These are phyloP conservation scores for Aphanomyces cochlioides DNA, from an alignment of 352 stramenopile genomes.

Conservation along the genomic window DNA sequence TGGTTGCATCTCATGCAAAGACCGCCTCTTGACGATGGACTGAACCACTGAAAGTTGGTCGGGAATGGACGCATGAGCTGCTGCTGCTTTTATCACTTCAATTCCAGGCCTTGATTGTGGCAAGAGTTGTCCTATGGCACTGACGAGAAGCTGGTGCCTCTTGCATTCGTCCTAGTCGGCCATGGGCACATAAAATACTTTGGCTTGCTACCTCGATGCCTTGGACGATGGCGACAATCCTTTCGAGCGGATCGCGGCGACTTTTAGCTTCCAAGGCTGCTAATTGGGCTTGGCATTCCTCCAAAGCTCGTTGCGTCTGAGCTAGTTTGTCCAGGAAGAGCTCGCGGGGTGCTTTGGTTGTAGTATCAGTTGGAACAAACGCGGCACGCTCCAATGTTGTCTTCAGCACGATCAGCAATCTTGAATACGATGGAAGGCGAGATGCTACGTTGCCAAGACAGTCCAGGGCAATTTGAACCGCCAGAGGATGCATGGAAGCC, in stretches of 20 bases:
- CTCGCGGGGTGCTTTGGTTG: not conserved
- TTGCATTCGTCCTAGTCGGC: slow-evolving; percentile 4
- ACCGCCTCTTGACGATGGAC: not conserved
- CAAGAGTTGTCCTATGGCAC: slow-evolving; percentile 15
- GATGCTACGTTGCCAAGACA: slow-evolving; percentile 58
- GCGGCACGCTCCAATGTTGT: slow-evolving; percentile 50
- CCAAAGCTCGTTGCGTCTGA: slow-evolving; percentile 30
- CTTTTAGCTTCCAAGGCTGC: not conserved
- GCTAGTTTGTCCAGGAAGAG: slow-evolving; percentile 57
- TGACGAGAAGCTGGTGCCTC: slow-evolving; percentile 10
- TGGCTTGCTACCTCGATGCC: not conserved
- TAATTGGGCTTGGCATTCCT: slow-evolving; percentile 7
- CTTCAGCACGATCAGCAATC: slow-evolving; percentile 54
- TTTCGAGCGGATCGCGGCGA: not conserved
- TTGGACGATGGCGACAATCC: slow-evolving; percentile 14
- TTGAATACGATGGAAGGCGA: slow-evolving; percentile 55
- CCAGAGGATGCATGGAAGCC: slow-evolving; percentile 47
- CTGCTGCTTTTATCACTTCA: slow-evolving; percentile 2
- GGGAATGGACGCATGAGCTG: not conserved
- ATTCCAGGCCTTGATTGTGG: slow-evolving; percentile 23
- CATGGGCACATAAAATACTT: too few relatives aligned
- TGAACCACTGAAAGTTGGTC: slow-evolving; percentile 13
- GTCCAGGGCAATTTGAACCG: slow-evolving; percentile 63
- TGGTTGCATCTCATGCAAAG: slow-evolving; percentile 5
- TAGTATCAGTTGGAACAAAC: slow-evolving; percentile 31